phyloP scores from a whole-genome alignment of 2,329 filamentous ascomycete genomes.

The Magnaporthales sp. region DNA sequence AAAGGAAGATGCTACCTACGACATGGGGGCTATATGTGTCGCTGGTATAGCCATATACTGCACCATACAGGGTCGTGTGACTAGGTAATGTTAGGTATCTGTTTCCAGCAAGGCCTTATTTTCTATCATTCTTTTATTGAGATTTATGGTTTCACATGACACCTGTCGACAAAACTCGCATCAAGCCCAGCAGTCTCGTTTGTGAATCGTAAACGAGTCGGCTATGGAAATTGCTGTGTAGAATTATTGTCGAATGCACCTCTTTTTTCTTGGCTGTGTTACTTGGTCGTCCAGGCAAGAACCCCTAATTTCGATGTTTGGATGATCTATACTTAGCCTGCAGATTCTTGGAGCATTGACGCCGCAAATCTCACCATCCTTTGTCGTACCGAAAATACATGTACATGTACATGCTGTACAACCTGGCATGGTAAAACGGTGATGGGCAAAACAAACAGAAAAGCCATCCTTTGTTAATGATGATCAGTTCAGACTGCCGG shows the following conservation, averaged over 20 bases:
- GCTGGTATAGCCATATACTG: too few species aligned
- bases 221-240: neutral
- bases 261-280: neutral
- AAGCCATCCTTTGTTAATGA: neutral
- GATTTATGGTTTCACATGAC: neutral
- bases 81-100: neutral
- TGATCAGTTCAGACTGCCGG: neutral
- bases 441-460: neutral
- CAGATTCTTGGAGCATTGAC: neutral
- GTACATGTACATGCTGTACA: too few species aligned
- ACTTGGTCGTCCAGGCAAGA: neutral
- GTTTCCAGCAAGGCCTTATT: neutral
- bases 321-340: neutral
- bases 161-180: neutral
- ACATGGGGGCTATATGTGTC: too few species aligned
- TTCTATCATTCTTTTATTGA: neutral
- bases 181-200: neutral
- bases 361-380: neutral
- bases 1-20: too few species aligned
- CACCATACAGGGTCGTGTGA: neutral
- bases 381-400: too few species aligned
- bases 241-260: neutral
- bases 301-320: neutral
- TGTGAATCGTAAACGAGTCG: neutral
- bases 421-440: neutral